Base-by-base conservation (phyloP, 331 rosid genomes). In the Spiraea crenata region DNA sequence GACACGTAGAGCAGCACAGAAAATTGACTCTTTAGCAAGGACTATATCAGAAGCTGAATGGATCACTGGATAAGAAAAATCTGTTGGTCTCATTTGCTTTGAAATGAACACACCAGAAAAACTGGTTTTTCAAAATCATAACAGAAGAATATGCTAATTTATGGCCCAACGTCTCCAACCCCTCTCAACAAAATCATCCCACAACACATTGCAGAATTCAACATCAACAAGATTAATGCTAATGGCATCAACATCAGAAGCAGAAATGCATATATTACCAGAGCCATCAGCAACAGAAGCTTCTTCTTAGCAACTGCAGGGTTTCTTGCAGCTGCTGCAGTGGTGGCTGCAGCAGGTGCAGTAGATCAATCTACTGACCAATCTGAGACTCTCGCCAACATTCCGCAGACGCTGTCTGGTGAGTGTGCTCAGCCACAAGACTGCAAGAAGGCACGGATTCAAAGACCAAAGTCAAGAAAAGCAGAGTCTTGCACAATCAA, bases 381-480 rank as follows among this genome's bases (percentile, higher is more conserved):
- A 63, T 67, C 76, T 17, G 97, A 88, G 72, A 90, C 96, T 17
- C 87, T 93, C 3, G 71, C 85, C 12, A 90, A 93, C 82, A 76
- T 93, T 66, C 98, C 97, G 7, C 97, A 93, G 82, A 87, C 85
- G 34, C 85, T 93, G 39, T 93, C 98, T 2, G 92, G 95, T 14
- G 96, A 88, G 69, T 92, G 98, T 67, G 60, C 48, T 39, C 40
- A 58, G 57, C 76, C 82, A 9, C 69, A 60, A 34, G 89, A 84
- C 44, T 89, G 97, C 79, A 83, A 78, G 87, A 88, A 70, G 76
- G 60, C 87, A 16, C 80, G 82, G 67, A 93, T 93, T 55, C 98
- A 93, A 72, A 82, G 83, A 77, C 98, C 98, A 3, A 93, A 84
- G 73, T 90, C 98, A 11, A 85, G 87, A 65, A 85, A 87, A 78